Evolutionary conservation across 306 rosid genomes (phyloP).

Genomic region (Vicia villosa): DNA sequence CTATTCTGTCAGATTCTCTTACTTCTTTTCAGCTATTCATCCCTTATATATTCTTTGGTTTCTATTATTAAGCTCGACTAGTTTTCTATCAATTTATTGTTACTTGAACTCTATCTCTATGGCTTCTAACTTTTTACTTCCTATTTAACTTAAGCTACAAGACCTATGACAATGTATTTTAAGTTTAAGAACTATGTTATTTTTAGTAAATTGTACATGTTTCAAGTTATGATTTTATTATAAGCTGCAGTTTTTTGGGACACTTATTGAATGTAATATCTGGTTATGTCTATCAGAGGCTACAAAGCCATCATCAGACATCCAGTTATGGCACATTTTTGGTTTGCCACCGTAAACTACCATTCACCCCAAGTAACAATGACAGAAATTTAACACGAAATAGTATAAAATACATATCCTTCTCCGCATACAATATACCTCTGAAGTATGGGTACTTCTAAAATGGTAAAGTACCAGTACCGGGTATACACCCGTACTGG

Average conservation of each 20-base stretch:
- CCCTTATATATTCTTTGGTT: background rate
- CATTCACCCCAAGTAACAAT: background rate
- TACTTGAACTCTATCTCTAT: background rate
- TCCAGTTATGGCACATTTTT: background rate
- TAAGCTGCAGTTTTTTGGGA: background rate
- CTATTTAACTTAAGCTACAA: background rate
- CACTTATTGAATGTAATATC: background rate
- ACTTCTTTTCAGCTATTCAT: background rate
- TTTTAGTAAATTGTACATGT: background rate
- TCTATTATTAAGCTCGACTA: background rate
- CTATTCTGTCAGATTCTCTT: background rate
- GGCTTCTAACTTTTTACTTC: background rate
- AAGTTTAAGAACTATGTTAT: background rate
- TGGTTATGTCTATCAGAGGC: background rate
- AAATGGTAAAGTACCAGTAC: too few species aligned
- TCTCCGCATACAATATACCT: background rate
- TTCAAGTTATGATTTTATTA: background rate
- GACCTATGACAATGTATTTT: background rate
- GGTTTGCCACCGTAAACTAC: background rate
- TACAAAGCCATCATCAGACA: constrained; percentile 14
- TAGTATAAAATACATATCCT: constrained; percentile 5
- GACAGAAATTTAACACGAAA: background rate
- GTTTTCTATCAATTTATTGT: background rate
- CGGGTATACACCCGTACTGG: too few species aligned
- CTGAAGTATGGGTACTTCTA: too few species aligned